Percentiles rank a stretch among this genome's conserved stretches.
These are phyloP conservation scores for Pilobolus umbonatus DNA, from an alignment of 192 early-diverging fungal species.

Conservation along the genomic window DNA sequence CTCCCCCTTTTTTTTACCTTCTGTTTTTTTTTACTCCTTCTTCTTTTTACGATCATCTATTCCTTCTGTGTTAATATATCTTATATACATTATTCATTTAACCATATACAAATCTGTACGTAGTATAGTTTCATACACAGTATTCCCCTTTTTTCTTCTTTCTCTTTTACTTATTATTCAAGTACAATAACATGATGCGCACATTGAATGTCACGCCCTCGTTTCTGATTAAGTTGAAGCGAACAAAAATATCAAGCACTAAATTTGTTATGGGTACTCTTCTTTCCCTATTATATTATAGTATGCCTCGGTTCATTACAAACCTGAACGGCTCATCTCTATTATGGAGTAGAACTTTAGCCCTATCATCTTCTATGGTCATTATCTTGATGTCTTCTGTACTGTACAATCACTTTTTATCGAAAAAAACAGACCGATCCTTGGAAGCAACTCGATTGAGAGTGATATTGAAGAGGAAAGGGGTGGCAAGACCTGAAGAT, in stretches of 20 bases:
- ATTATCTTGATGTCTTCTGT: too few relatives aligned
- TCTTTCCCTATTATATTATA: background rate
- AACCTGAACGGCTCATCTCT: too few relatives aligned
- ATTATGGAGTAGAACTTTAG: too few relatives aligned
- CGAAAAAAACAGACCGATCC: too few relatives aligned
- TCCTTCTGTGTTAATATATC: background rate
- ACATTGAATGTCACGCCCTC: too few relatives aligned
- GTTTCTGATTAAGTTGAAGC: too few relatives aligned
- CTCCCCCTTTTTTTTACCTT: background rate
- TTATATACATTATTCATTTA: too few relatives aligned
- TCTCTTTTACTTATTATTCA: background rate
- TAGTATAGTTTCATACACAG: too few relatives aligned
- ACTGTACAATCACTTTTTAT: too few relatives aligned
- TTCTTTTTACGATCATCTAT: background rate
- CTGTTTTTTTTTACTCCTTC: background rate
- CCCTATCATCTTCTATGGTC: too few relatives aligned
- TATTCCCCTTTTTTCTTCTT: constrained; percentile 4
- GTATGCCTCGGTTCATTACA: too few relatives aligned
- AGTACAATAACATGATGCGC: background rate
- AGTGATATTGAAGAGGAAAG: constrained; percentile 9
- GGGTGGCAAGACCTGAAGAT: constrained; percentile 23
- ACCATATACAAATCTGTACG: too few relatives aligned
- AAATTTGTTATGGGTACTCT: background rate
- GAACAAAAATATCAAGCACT: background rate
- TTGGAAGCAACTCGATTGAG: background rate